A percentile compares a stretch with the other conserved stretches of the same genome.
Evolutionary conservation across 2,329 filamentous ascomycete species (phyloP).

Genomic region (Pseudocercospora cruenta): DNA sequence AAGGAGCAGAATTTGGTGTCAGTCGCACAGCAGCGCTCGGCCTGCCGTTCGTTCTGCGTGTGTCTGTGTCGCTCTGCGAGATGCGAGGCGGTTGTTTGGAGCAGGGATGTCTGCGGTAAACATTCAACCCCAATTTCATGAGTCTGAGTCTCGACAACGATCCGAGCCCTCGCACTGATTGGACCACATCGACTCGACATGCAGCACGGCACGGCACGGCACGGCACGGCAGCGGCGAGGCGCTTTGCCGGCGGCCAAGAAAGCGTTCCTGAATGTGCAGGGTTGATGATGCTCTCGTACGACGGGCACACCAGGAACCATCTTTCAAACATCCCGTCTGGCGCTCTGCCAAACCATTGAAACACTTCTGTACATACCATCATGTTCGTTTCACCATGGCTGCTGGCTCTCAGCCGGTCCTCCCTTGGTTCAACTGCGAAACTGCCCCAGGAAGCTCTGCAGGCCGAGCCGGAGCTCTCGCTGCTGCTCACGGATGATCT

Average conservation of each 20-base stretch:
- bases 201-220: neutral
- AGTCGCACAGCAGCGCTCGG: neutral
- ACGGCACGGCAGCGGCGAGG: neutral
- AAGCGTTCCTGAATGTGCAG: neutral
- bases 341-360: neutral
- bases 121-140: constrained; percentile 1
- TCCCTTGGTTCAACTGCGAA: neutral
- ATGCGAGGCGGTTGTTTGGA: neutral
- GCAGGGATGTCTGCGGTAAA: constrained; percentile 1
- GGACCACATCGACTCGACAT: neutral
- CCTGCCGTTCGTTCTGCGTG: neutral
- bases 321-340: neutral
- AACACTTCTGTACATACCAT: neutral
- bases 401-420: constrained; percentile 3
- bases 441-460: constrained; percentile 11
- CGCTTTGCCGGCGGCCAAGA: neutral
- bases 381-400: constrained; percentile 10
- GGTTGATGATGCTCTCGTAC: neutral
- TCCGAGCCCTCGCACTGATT: neutral
- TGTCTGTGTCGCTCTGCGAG: neutral
- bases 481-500: constrained; percentile 51
- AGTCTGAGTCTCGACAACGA: neutral
- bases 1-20: neutral
- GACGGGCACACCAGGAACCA: neutral
- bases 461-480: neutral